These are phyloP conservation scores for Aspergillus sp. DNA, from an alignment of 2,329 filamentous ascomycete species.

Conservation along the genomic window DNA sequence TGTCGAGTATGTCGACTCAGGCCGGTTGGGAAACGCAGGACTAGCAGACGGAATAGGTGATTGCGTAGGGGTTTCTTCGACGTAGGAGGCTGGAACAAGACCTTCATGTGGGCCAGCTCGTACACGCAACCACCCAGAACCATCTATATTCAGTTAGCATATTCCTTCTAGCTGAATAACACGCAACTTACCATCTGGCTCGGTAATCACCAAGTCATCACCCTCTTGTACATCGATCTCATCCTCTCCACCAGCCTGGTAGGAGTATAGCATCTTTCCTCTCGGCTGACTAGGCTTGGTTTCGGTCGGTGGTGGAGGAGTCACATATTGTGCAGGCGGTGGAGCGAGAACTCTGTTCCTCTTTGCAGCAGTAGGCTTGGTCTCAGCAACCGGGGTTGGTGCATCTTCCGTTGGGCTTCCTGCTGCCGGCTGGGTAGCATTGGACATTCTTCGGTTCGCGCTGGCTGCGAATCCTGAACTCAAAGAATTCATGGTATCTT, in stretches of 20 bases:
- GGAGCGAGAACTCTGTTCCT: slow-evolving; percentile 80
- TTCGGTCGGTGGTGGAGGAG: slow-evolving; percentile 53
- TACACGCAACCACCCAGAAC: slow-evolving; percentile 86
- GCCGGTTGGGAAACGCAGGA: slow-evolving; percentile 47
- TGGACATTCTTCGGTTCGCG: slow-evolving; percentile 70
- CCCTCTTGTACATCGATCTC: slow-evolving; percentile 79
- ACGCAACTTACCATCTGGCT: slow-evolving; percentile 72
- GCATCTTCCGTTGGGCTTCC: slow-evolving; percentile 21
- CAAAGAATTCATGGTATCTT: slow-evolving; percentile 84
- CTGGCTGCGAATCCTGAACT: slow-evolving; percentile 83
- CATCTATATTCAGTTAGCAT: slow-evolving; percentile 54
- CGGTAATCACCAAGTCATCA: slow-evolving; percentile 69
- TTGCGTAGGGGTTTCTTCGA: slow-evolving; percentile 59
- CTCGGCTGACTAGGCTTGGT: slow-evolving; percentile 51
- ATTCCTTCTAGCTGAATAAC: neutral
- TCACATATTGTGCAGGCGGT: slow-evolving; percentile 76
- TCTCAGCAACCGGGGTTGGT: slow-evolving; percentile 12
- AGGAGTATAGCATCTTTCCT: slow-evolving; percentile 86
- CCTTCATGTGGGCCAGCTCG: slow-evolving; percentile 69
- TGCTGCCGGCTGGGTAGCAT: slow-evolving; percentile 47
- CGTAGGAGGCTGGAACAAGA: slow-evolving; percentile 80
- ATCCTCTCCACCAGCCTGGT: slow-evolving; percentile 73
- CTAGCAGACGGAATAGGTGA: slow-evolving; percentile 34
- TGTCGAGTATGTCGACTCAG: slow-evolving; percentile 72
- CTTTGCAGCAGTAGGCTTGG: slow-evolving; percentile 28